Percentiles rank a stretch among this genome's conserved stretches.
phyloP scores from a whole-genome alignment of 768 basidiomycete genomes.

The Boletus edulis region DNA sequence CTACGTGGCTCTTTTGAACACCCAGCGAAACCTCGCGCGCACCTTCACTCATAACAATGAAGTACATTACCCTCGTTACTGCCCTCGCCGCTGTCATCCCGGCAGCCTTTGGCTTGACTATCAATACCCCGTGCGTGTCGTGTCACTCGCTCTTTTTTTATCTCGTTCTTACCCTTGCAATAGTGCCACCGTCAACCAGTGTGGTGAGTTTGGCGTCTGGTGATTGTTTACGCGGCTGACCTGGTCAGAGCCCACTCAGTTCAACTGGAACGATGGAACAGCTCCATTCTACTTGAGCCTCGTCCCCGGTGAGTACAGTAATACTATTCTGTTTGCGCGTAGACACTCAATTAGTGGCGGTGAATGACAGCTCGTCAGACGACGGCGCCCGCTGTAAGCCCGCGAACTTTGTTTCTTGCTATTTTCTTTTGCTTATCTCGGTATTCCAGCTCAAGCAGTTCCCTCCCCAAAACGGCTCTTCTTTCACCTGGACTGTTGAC shows the following conservation, averaged over 20 bases:
- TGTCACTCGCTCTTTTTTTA: background rate
- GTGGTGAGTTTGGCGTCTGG: slow-evolving; percentile 41
- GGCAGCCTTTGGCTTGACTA: slow-evolving; percentile 45
- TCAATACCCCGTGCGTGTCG: slow-evolving; percentile 66
- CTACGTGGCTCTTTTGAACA: background rate
- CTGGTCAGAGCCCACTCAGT: slow-evolving; percentile 52
- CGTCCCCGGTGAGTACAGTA: slow-evolving; percentile 50
- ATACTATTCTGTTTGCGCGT: rapidly evolving
- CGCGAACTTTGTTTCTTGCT: background rate
- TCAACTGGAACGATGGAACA: slow-evolving; percentile 52
- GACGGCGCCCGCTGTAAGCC: slow-evolving; percentile 48
- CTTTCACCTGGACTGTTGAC: slow-evolving; percentile 56
- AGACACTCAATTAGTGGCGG: background rate
- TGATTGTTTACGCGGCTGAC: background rate
- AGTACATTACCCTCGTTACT: slow-evolving; percentile 28
- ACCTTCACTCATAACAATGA: slow-evolving; percentile 35
- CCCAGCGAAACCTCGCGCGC: slow-evolving; percentile 14
- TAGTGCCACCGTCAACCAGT: slow-evolving; percentile 44
- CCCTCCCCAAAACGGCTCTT: slow-evolving; percentile 39
- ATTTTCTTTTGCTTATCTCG: background rate
- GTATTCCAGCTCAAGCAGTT: slow-evolving; percentile 52
- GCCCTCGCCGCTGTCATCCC: slow-evolving; percentile 31
- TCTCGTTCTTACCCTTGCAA: background rate
- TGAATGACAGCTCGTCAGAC: slow-evolving; percentile 49
- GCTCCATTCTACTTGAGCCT: slow-evolving; percentile 59